Conservation (phyloP, 805 yeast species). For the Zygosaccharomyces siamensis region DNA sequence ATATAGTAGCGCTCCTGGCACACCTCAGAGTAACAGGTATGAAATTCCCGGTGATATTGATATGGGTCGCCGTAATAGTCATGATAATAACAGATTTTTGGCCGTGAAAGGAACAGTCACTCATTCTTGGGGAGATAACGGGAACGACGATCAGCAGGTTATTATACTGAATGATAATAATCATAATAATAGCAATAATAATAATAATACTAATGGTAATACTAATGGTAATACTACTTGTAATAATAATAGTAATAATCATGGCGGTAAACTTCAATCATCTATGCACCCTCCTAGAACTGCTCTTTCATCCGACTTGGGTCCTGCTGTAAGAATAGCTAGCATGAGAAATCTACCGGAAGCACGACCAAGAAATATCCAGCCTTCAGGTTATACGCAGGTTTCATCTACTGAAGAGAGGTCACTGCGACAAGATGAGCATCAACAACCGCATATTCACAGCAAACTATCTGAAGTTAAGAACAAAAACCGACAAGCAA, state of each 20-base stretch:
- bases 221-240: not conserved
- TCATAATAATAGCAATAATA: not conserved
- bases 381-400: constrained; percentile 4
- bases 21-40: constrained; percentile 11
- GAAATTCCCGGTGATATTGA: constrained; percentile 19
- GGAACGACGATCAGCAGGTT: constrained; percentile 20
- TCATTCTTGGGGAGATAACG: constrained; percentile 45
- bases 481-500: constrained; percentile 26
- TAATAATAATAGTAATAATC: not conserved
- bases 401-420: constrained; percentile 4
- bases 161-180: constrained; percentile 18
- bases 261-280: not conserved
- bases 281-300: constrained; percentile 3
- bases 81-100: constrained; percentile 23
- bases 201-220: not conserved
- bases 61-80: constrained; percentile 8
- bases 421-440: constrained; percentile 6
- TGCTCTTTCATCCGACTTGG: constrained; percentile 8
- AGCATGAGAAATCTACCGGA: constrained; percentile 9
- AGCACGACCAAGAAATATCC: constrained; percentile 1
- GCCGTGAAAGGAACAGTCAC: constrained; percentile 45
- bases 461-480: constrained; percentile 17
- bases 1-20: constrained; percentile 12
- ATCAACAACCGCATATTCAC: constrained; percentile 12
- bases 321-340: constrained; percentile 20